Base-by-base conservation (phyloP, 2,329 filamentous ascomycete species). In the Rhinocladiella similis region DNA sequence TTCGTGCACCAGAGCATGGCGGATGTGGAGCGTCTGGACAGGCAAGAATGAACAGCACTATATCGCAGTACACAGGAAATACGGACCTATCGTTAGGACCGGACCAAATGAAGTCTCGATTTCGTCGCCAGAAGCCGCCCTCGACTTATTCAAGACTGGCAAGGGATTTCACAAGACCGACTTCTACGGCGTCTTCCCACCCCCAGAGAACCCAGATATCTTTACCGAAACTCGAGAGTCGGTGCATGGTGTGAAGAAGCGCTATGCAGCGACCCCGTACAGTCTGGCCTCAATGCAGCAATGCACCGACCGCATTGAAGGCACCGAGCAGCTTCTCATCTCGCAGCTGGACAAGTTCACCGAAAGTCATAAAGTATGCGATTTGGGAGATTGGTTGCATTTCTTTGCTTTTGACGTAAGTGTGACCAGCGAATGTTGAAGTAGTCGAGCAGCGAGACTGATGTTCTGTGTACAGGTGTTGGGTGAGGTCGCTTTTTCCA, bases 201-300 rank as follows among this genome's bases (percentile, higher is more conserved):
- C 80, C 3, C 76, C 78, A 0, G 79, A 81, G 68, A 82, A 83
- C 69, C 80, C 80, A 5, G 80, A 83, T 57, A 82, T 83, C 66
- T 83, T 83, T 69, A 83, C 81, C 39, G 80, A 83, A 66, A 77
- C 73, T 14, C 72, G 79, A 51, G 80, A 83, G 68, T 72, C 76
- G 5, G 76, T 80, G n/a, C 81, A 83, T 65, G 79, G 79, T 0
- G 72, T 75, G 57, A 82, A 82, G 73, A 83, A 83, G 82, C 65
- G 78, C 80, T 61, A 64, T 59, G 63, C 68, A 4, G 66, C 66
- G 1, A 67, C 63, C n/a, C 63, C 67, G 6, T 71, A 66, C 54
- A 67, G 63, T 42, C 54, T 71, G 59, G 63, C 60, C 3, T 61
- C 65, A 1, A 65, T 71, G 22, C 62, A 69, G 1, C 64, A 67